Base-by-base conservation (phyloP, 2,329 filamentous ascomycete genomes). In the Beauveria scarabaeidicola region DNA sequence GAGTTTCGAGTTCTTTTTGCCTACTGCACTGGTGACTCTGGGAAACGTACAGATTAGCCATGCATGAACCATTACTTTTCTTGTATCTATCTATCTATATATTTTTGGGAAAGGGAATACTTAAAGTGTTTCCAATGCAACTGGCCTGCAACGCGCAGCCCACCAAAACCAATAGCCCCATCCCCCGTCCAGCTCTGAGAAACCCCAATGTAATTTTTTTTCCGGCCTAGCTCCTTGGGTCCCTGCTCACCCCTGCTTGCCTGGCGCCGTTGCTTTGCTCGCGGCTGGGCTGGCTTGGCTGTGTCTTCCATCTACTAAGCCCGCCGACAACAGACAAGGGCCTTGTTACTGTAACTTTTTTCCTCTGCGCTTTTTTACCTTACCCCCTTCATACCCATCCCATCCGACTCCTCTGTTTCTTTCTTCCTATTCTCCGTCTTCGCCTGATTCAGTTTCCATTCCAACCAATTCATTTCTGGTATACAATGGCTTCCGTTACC, bases 401-500 rank as follows among this genome's bases (percentile, higher is more conserved):
- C 58, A 63, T 64, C 64, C 62, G 61, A 64, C 63, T 61, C 71
- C 64, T 65, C 65, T 61, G 60, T 61, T 61, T 66, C 65, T 66
- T 69, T 69, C 63, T 65, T 58, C 19, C 13, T 64, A 59, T 65
- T 64, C 70, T 69, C 70, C 62, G 65, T 67, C 69, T 19, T 54
- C 23, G 52, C 52, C 40, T 46, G 52, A 55, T 58, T 58, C 59
- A 61, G 51, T 61, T 61, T 63, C 61, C n/a, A 59, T 59, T 25
- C 17, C 44, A 27, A 40, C 40, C 56, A 58, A 44, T 40, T 60
- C 52, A 59, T 58, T 61, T 69, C 54, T 63, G 56, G 52, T 61
- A 55, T 72, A 83, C 78, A 78, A 96, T 96, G 90, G 88, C 91
- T 74, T 86, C 90, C 72, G 83, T 90, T 74, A 78, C 94, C 74